phyloP scores from a whole-genome alignment of 225 moss, liverwort and hornwort genomes.

The Sphagnum contortum region DNA sequence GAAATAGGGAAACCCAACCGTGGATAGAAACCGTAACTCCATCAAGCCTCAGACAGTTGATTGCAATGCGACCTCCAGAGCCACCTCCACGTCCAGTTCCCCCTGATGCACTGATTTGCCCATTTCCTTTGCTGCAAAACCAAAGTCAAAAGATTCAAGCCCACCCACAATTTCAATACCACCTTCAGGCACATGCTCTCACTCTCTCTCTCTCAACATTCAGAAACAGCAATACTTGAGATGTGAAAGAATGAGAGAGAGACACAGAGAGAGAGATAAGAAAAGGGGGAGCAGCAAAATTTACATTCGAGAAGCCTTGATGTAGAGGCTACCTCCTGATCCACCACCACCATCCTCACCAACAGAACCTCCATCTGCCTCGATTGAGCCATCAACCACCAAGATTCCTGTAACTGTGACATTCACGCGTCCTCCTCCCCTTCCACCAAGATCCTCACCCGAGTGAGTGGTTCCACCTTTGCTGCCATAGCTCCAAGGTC shows the following conservation, averaged over 20 bases:
- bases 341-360: conserved; percentile 79
- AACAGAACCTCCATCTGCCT: conserved; percentile 76
- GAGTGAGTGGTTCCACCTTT: conserved; percentile 55
- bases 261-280: too few relatives aligned
- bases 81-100: conserved; percentile 84
- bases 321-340: conserved; percentile 74
- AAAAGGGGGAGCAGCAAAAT: conserved; percentile 1
- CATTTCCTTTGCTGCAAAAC: conserved; percentile 64
- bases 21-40: conserved; percentile 61
- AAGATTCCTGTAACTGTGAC: conserved; percentile 47
- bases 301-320: conserved; percentile 65
- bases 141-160: conserved; percentile 6
- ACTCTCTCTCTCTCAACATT: too few relatives aligned
- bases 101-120: conserved; percentile 80
- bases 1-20: conserved; percentile 26
- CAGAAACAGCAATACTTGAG: too few relatives aligned
- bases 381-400: conserved; percentile 61
- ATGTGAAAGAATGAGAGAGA: too few relatives aligned
- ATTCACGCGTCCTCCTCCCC: conserved; percentile 73
- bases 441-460: conserved; percentile 49
- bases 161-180: background rate
- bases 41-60: conserved; percentile 44
- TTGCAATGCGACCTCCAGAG: conserved; percentile 82
- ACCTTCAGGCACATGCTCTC: background rate
- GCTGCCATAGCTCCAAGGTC: conserved; percentile 87